phyloP scores from a whole-genome alignment of 257 asterid genomes.

The Echium plantagineum region DNA sequence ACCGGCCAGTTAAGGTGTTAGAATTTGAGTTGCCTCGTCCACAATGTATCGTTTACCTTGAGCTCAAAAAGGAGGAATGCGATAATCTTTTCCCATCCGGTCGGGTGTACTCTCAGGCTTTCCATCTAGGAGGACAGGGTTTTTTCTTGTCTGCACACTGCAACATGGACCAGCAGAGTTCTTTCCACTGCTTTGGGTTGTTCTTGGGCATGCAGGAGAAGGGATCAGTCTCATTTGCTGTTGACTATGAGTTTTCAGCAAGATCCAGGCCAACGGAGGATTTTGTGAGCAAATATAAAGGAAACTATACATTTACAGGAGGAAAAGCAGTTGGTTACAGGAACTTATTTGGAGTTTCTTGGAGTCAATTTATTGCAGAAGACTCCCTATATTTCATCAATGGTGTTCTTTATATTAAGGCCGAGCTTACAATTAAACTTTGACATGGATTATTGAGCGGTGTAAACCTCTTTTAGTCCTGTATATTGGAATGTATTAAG shows the following conservation, averaged over 20 bases:
- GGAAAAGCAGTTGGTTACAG: constrained; percentile 72
- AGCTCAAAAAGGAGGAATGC: constrained; percentile 66
- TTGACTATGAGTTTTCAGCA: constrained; percentile 65
- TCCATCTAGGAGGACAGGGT: constrained; percentile 72
- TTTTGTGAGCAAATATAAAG: constrained; percentile 51
- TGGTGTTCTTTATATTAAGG: constrained; percentile 68
- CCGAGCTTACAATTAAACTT: constrained; percentile 47
- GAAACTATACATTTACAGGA: constrained; percentile 48
- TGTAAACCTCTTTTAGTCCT: too few species aligned
- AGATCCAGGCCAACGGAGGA: constrained; percentile 46
- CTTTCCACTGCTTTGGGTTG: constrained; percentile 62
- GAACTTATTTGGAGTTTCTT: constrained; percentile 47
- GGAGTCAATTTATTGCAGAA: constrained; percentile 54
- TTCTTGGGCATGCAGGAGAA: constrained; percentile 78
- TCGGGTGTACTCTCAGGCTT: constrained; percentile 54
- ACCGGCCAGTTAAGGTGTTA: constrained; percentile 63
- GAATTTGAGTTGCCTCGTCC: constrained; percentile 60
- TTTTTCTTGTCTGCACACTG: constrained; percentile 82
- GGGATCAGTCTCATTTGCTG: constrained; percentile 45
- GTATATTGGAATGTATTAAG: too few species aligned
- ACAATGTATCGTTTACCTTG: constrained; percentile 72
- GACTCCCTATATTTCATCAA: constrained; percentile 58
- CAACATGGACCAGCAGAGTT: constrained; percentile 60
- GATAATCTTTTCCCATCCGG: constrained; percentile 53
- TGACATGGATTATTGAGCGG: constrained; percentile 10